These are phyloP conservation scores for Chlamydomonas reinhardtii DNA, from an alignment of 163 green algal species.

Conservation along the genomic window DNA sequence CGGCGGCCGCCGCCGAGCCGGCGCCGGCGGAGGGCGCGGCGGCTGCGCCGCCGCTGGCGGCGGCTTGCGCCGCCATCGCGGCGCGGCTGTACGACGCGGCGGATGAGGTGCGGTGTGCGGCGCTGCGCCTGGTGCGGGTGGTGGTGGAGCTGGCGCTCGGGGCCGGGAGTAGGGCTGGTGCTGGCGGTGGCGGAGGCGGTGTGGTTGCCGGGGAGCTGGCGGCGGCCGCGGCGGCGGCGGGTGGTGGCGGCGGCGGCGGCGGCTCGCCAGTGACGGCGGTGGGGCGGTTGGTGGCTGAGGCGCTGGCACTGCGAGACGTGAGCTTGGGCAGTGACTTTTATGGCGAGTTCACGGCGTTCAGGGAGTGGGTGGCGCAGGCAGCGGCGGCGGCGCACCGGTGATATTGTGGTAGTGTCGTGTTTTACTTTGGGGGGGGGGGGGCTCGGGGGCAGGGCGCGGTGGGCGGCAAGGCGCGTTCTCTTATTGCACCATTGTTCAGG, in stretches of 20 bases:
- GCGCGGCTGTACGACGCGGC: conserved; percentile 35
- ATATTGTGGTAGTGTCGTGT: no score
- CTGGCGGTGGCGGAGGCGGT: background rate
- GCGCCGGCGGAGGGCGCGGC: background rate
- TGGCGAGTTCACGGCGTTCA: conserved; percentile 19
- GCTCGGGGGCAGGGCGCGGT: no score
- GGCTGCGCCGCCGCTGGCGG: background rate
- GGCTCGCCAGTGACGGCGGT: background rate
- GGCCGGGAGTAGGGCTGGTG: no score
- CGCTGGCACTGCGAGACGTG: conserved; percentile 27
- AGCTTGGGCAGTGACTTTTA: conserved; percentile 16
- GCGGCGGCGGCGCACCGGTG: no score
- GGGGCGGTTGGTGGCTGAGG: conserved; percentile 3
- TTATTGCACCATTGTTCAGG: no score
- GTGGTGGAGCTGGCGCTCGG: background rate
- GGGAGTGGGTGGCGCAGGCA: background rate
- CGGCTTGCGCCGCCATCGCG: background rate
- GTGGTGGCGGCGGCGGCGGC: background rate
- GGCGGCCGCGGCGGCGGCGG: background rate
- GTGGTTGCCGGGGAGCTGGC: background rate
- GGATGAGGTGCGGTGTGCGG: conserved; percentile 40
- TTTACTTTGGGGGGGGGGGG: no score
- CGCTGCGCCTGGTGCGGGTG: conserved; percentile 12
- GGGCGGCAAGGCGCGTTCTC: no score
- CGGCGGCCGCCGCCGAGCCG: background rate